phyloP scores from a whole-genome alignment of 202 grass and related monocot genomes.

The Hordeum pubiflorum region DNA sequence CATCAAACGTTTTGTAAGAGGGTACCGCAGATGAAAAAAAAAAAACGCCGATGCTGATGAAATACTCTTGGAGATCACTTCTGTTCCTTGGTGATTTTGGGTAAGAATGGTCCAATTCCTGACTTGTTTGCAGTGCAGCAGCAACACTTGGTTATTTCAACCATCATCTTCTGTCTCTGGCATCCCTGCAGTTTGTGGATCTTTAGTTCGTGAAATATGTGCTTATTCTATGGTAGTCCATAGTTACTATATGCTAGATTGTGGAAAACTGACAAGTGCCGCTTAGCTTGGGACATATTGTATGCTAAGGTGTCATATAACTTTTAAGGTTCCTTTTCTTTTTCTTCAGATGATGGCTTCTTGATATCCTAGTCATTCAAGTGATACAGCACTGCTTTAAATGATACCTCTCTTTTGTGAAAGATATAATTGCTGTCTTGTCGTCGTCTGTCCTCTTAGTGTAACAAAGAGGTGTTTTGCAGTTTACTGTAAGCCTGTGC shows the following conservation, averaged over 20 bases:
- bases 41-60: not conserved
- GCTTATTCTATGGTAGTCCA: not conserved
- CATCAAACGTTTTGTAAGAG: constrained; percentile 72
- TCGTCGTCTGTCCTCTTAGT: not conserved
- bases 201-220: not conserved
- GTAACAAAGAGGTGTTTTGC: not conserved
- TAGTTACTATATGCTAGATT: not conserved
- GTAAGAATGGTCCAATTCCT: constrained; percentile 19
- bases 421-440: not conserved
- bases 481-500: not conserved
- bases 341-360: not conserved
- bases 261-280: not conserved
- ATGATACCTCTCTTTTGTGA: not conserved
- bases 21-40: constrained; percentile 48
- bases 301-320: not conserved
- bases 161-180: not conserved
- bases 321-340: not conserved
- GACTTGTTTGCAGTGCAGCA: constrained; percentile 13
- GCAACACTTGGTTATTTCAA: not conserved
- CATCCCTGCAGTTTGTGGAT: not conserved
- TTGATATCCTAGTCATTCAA: constrained; percentile 10
- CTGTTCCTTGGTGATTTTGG: not conserved
- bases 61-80: constrained; percentile 1
- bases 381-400: not conserved
- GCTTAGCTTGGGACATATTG: not conserved